Evolutionary conservation across 106 monocot genomes (phyloP), one percentile per base, ranked within the genome.

Genomic region (Iris macrosiphon): DNA sequence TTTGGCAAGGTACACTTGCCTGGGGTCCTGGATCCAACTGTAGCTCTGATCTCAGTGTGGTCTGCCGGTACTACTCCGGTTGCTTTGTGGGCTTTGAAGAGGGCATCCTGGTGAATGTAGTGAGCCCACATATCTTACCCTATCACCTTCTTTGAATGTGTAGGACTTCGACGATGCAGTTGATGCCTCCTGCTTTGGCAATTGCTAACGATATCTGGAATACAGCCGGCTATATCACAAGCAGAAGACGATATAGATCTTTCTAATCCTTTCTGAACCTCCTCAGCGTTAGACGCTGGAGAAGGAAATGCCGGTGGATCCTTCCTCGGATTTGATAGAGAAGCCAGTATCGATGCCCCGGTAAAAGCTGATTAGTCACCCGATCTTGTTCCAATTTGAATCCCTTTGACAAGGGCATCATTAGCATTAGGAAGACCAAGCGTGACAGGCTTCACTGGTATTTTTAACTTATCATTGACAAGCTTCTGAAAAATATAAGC

Each of bases 71-170:
- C n/a, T n/a, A n/a, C n/a, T n/a, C n/a, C n/a, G n/a, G n/a, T n/a
- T n/a, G n/a, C n/a, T n/a, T n/a, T n/a, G n/a, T n/a, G n/a, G n/a
- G n/a, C n/a, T n/a, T n/a, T n/a, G n/a, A n/a, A n/a, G n/a, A n/a
- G n/a, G n/a, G n/a, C n/a, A n/a, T n/a, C n/a, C n/a, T n/a, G n/a
- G n/a, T n/a, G n/a, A n/a, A n/a, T n/a, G n/a, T n/a, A n/a, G n/a
- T n/a, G n/a, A n/a, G n/a, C n/a, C n/a, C n/a, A n/a, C n/a, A n/a
- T n/a, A n/a, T n/a, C n/a, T n/a, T n/a, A n/a, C n/a, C n/a, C n/a
- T n/a, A n/a, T n/a, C n/a, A n/a, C 96, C 96, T 90, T 96, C 85
- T 86, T 80, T 86, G 48, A 86, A 96, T 48, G 63, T 77, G 69
- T 86, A 75, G 25, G 42, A 67, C 63, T 86, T 96, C 55, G 90